These are phyloP conservation scores for Pleomassaria siparia DNA, from an alignment of 2,329 filamentous ascomycete genomes.

Conservation along the genomic window DNA sequence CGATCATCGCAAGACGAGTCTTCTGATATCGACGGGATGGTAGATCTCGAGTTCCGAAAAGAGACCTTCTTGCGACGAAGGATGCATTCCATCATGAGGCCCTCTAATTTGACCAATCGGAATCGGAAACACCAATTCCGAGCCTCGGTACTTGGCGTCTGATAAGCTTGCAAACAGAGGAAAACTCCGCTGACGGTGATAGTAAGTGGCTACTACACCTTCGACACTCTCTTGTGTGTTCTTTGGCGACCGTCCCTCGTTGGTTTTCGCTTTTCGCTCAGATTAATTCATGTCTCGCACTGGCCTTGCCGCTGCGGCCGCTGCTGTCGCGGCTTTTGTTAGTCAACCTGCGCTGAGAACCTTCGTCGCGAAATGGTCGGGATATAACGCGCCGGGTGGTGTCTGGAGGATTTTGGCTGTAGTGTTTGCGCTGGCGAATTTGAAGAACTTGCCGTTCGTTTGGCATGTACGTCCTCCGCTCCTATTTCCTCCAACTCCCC, in stretches of 20 bases:
- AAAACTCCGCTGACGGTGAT: background rate
- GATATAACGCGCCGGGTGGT: conserved; percentile 34
- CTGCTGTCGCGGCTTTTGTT: conserved; percentile 21
- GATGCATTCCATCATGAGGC: background rate
- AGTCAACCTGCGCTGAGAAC: conserved; percentile 23
- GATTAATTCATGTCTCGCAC: conserved; percentile 5
- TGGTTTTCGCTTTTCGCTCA: background rate
- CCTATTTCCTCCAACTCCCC: background rate
- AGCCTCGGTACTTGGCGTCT: conserved; percentile 11
- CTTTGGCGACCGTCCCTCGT: background rate
- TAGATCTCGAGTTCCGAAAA: no score
- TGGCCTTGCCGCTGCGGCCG: conserved; percentile 10
- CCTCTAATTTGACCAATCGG: background rate
- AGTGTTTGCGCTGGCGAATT: conserved; percentile 54
- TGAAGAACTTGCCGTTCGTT: conserved; percentile 72
- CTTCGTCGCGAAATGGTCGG: conserved; percentile 26
- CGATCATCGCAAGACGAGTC: no score
- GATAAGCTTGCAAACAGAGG: background rate
- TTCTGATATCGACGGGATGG: no score
- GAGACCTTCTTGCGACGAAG: background rate
- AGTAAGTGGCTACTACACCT: background rate
- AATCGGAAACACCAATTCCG: conserved; percentile 1
- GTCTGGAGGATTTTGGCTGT: conserved; percentile 39
- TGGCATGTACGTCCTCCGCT: conserved; percentile 66
- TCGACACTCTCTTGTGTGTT: background rate